phyloP scores from a whole-genome alignment of 2,329 filamentous ascomycete genomes.

The Diaporthe sp. region DNA sequence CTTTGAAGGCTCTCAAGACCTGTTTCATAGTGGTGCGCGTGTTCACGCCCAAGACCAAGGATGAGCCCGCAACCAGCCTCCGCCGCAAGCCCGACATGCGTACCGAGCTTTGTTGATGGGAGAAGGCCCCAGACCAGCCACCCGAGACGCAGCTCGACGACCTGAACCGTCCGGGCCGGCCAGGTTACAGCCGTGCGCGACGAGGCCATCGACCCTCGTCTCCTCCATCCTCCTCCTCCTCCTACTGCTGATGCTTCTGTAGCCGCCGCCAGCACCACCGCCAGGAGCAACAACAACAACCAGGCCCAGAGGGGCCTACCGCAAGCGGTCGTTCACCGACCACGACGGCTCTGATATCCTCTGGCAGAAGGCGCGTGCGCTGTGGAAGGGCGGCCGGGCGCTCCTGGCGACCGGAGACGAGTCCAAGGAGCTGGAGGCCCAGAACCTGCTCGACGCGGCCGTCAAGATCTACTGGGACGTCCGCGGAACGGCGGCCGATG shows the following conservation, averaged over 20 bases:
- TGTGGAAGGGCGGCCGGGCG: too few species aligned
- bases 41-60: slow-evolving; percentile 41
- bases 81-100: slow-evolving; percentile 39
- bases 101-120: background rate
- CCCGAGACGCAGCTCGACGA: slow-evolving; percentile 9
- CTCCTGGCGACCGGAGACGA: too few species aligned
- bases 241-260: background rate
- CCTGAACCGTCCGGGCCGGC: slow-evolving; percentile 39
- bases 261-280: background rate
- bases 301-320: background rate
- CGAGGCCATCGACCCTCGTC: background rate
- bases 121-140: background rate
- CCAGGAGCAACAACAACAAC: background rate
- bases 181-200: background rate
- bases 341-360: background rate
- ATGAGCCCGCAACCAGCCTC: slow-evolving; percentile 49
- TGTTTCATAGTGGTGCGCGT: slow-evolving; percentile 45
- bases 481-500: too few species aligned
- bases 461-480: too few species aligned
- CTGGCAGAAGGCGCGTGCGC: background rate
- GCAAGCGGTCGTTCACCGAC: too few species aligned
- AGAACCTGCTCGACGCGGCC: too few species aligned
- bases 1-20: slow-evolving; percentile 41
- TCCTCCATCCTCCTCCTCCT: background rate
- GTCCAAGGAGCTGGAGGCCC: too few species aligned